These are phyloP conservation scores for Alternaria brassicicola DNA, from an alignment of 2,329 filamentous ascomycete genomes.

Conservation along the genomic window DNA sequence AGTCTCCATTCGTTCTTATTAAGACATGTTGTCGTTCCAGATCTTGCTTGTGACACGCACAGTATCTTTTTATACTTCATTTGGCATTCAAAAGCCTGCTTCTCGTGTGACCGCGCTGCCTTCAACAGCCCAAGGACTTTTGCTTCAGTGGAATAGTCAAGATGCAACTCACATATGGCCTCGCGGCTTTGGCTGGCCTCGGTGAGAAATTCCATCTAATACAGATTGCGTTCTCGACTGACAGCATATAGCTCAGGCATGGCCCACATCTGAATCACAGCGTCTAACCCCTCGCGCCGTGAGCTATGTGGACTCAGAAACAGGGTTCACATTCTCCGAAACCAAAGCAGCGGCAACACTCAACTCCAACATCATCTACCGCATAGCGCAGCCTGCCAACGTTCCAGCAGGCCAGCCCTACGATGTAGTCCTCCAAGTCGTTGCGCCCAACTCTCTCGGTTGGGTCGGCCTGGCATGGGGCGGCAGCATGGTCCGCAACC, in stretches of 20 bases:
- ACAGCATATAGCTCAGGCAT: conserved; percentile 19
- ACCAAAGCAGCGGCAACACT: conserved; percentile 38
- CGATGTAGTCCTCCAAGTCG: conserved; percentile 38
- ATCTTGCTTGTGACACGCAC: conserved; percentile 14
- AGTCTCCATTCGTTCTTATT: conserved; percentile 25
- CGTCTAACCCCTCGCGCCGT: conserved; percentile 19
- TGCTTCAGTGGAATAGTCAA: background rate
- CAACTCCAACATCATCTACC: conserved; percentile 33
- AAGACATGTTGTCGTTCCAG: conserved; percentile 26
- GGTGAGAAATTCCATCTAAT: conserved; percentile 14
- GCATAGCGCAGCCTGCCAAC: conserved; percentile 35
- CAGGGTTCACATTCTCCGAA: conserved; percentile 44
- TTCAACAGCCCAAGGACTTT: background rate
- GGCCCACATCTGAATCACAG: conserved; percentile 14
- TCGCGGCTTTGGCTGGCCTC: conserved; percentile 28
- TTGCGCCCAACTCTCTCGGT: conserved; percentile 34
- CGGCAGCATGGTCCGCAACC: conserved; percentile 41
- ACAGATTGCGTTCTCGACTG: background rate
- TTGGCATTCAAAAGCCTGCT: too few species aligned
- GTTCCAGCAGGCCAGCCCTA: conserved; percentile 27
- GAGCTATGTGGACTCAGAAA: conserved; percentile 35
- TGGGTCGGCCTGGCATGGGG: conserved; percentile 43
- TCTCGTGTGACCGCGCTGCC: background rate
- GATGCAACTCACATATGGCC: conserved; percentile 30
- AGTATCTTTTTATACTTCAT: background rate